Base-by-base conservation (phyloP, 176 grass and related monocot species). In the Musa schizocarpa region DNA sequence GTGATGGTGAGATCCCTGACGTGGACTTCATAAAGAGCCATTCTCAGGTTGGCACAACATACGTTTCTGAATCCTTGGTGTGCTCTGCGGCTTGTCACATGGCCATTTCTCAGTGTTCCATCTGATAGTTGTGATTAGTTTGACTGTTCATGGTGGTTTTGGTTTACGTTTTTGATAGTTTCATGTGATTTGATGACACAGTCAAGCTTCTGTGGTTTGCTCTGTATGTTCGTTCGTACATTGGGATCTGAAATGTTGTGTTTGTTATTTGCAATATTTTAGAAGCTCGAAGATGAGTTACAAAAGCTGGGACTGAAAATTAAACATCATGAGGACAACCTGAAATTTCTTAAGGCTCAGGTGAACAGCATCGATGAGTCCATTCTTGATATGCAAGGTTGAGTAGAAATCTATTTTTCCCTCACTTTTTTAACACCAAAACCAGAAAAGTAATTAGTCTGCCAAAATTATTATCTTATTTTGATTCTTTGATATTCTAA, bases 211-310 rank as follows among this genome's bases (percentile, higher is more conserved):
- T 19, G 17, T 57, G 55, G 13, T 57, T 57, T 16, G 1, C 17
- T 57, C 13, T 16, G 16, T 57, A 57, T 13, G 55, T 4, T 16
- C 17, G 55, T 16, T 57, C 13, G 11, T 12, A 23, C 22, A 1
- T 3, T 11, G 34, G 34, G 34, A 43, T 43, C 34, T 43, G 34
- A 43, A 43, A 2, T 66, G 10, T 17, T 50, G 8, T 50, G 14
- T 50, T 69, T 49, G 14, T 69, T 69, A 49, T 69, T 50, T 9
- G 19, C 20, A 19, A 69, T 14, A 6, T 77, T 88, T 65, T 81
- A 96, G 93, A 68, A 19, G 52, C 76, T 92, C 85, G 76, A 96
- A 81, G 85, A 90, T 12, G 85, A 90, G 54, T 26, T 96, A 52
- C 61, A 88, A 50, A 90, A 75, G 76, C 68, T 92, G 52, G 87